Evolutionary conservation across 352 stramenopile species (phyloP).

Genomic region (Halophytophthora polymorphica): DNA sequence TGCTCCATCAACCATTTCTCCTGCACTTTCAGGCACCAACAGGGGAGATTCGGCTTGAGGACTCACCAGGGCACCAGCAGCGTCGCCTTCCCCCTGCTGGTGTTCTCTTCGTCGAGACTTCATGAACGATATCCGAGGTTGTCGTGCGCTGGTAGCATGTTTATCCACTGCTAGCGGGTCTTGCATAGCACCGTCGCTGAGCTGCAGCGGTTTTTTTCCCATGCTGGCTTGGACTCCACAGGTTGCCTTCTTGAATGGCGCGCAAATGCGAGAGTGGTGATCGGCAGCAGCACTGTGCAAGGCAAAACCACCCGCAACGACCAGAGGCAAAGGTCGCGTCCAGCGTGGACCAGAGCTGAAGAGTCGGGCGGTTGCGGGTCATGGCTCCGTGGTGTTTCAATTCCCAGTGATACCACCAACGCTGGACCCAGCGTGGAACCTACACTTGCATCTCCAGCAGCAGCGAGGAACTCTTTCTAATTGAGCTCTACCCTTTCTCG

Average conservation of each 20-base stretch:
- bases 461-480: too few relatives aligned
- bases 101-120: conserved; percentile 14
- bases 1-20: background rate
- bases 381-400: too few relatives aligned
- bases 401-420: too few relatives aligned
- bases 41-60: conserved; percentile 37
- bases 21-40: conserved; percentile 19
- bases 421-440: too few relatives aligned
- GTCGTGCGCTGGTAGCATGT: conserved; percentile 4
- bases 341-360: too few relatives aligned
- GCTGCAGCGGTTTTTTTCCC: conserved; percentile 17
- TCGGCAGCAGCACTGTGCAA: too few relatives aligned
- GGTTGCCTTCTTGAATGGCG: background rate
- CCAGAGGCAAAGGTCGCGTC: too few relatives aligned
- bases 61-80: conserved; percentile 3
- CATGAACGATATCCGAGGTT: conserved; percentile 19
- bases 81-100: conserved; percentile 5
- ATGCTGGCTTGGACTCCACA: conserved; percentile 2
- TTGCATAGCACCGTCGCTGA: conserved; percentile 5
- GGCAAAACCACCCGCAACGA: conserved; percentile 9
- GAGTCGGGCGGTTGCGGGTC: too few relatives aligned
- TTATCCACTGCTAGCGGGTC: conserved; percentile 1
- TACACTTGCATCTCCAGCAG: too few relatives aligned
- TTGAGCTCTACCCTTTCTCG: too few relatives aligned
- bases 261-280: conserved; percentile 10